Conservation (phyloP, 176 grass and related monocot species). For the Zoysia pacifica region DNA sequence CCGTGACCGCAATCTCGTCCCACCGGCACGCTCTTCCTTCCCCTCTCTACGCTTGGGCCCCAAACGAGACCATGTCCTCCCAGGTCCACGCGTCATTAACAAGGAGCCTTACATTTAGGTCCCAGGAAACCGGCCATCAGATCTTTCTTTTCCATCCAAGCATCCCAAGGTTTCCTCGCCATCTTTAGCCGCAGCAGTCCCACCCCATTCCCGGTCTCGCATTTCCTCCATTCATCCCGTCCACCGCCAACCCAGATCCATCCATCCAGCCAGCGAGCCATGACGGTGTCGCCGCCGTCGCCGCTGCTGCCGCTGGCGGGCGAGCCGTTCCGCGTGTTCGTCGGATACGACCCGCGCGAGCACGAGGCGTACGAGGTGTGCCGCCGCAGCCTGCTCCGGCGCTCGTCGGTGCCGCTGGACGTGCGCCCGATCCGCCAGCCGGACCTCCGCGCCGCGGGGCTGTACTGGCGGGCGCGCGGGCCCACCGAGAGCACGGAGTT, state of each 20-base stretch:
- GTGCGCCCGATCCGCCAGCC: conserved; percentile 58
- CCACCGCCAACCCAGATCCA: conserved; percentile 3
- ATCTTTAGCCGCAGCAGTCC: no score
- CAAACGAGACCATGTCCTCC: no score
- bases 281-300: conserved; percentile 28
- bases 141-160: no score
- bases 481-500: conserved; percentile 90
- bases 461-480: conserved; percentile 71
- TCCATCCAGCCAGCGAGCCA: background rate
- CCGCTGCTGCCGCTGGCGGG: background rate
- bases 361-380: conserved; percentile 69
- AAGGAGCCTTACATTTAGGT: no score
- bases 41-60: no score
- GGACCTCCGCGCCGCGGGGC: conserved; percentile 56
- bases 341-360: conserved; percentile 88
- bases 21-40: no score
- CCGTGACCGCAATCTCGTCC: no score
- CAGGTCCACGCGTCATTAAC: no score
- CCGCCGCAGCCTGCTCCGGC: conserved; percentile 61
- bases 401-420: conserved; percentile 60
- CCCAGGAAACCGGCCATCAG: no score
- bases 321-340: conserved; percentile 63
- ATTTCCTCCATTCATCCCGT: background rate
- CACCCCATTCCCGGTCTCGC: background rate
- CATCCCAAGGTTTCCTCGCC: no score